Evolutionary conservation across 2,329 filamentous ascomycete species (phyloP).

Genomic region (Arachnomyces sp.): DNA sequence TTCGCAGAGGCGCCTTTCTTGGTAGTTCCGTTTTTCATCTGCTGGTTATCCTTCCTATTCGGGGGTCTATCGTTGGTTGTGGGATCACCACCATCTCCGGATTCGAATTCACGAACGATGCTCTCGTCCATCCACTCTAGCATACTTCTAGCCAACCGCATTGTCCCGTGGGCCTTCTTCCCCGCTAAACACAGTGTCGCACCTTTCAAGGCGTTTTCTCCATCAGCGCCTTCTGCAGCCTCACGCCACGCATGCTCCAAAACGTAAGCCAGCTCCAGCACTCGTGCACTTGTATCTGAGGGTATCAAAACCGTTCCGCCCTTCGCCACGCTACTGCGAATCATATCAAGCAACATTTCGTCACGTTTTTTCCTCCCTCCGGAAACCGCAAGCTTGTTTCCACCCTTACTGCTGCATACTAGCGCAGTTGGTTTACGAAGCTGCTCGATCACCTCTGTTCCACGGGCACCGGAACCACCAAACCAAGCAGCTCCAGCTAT

Average conservation of each 20-base stretch:
- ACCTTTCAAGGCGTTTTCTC: conserved; percentile 43
- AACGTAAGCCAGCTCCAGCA: conserved; percentile 84
- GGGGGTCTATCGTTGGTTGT: conserved; percentile 23
- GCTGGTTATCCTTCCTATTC: conserved; percentile 37
- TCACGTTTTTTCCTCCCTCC: conserved; percentile 75
- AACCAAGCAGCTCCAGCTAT: conserved; percentile 91
- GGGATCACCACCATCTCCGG: conserved; percentile 40
- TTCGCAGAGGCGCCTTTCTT: conserved; percentile 32
- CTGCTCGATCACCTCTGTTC: conserved; percentile 87
- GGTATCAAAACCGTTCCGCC: conserved; percentile 91
- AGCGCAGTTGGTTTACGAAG: conserved; percentile 87
- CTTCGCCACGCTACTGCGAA: conserved; percentile 67
- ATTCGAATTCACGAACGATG: conserved; percentile 86
- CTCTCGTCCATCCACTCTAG: conserved; percentile 98
- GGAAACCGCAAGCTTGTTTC: conserved; percentile 61
- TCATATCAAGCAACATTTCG: conserved; percentile 73
- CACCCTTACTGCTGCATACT: conserved; percentile 80
- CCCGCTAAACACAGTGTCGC: conserved; percentile 72
- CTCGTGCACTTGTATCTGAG: conserved; percentile 88
- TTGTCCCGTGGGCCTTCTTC: conserved; percentile 76
- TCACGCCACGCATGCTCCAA: conserved; percentile 86
- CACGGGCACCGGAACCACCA: conserved; percentile 68
- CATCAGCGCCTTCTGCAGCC: conserved; percentile 48
- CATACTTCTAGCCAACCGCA: conserved; percentile 89
- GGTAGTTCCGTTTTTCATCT: conserved; percentile 26